These are phyloP conservation scores for Fonsecaea pedrosoi DNA, from an alignment of 2,329 filamentous ascomycete species.

Conservation along the genomic window DNA sequence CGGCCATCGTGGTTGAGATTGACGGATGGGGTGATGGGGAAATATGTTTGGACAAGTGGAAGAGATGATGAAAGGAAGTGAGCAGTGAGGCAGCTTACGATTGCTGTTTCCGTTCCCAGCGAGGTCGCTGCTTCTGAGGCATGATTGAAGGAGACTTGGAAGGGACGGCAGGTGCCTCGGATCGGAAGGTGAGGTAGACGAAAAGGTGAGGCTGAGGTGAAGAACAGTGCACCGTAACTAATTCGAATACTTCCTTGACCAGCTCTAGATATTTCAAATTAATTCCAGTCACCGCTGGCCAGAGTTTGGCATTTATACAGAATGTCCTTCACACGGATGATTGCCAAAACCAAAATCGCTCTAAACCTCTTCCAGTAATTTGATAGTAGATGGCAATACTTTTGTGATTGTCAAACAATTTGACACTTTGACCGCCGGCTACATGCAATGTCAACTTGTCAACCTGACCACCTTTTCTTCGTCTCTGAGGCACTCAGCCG, in stretches of 20 bases:
- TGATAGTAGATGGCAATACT: not conserved
- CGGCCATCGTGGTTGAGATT: not conserved
- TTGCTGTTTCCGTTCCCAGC: constrained; percentile 29
- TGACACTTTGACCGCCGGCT: not conserved
- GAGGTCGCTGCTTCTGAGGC: constrained; percentile 29
- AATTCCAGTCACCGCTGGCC: too few relatives aligned
- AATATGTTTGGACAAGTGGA: not conserved
- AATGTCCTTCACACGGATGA: not conserved
- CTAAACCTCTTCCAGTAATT: too few relatives aligned
- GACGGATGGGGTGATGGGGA: not conserved
- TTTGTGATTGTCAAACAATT: not conserved
- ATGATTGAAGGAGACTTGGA: constrained; percentile 6
- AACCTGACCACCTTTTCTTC: not conserved
- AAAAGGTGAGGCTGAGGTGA: not conserved
- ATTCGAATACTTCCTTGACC: not conserved
- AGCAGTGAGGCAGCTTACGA: constrained; percentile 26
- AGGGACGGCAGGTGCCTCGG: not conserved
- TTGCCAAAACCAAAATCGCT: not conserved
- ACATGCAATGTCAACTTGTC: not conserved
- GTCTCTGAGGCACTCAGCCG: not conserved
- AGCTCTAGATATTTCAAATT: not conserved
- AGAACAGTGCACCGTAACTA: not conserved
- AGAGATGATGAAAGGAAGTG: not conserved
- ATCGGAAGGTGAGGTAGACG: not conserved
- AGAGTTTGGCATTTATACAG: not conserved